These are phyloP conservation scores for Brachypodium distachyon DNA, from an alignment of 202 grass and related monocot genomes.

Conservation along the genomic window DNA sequence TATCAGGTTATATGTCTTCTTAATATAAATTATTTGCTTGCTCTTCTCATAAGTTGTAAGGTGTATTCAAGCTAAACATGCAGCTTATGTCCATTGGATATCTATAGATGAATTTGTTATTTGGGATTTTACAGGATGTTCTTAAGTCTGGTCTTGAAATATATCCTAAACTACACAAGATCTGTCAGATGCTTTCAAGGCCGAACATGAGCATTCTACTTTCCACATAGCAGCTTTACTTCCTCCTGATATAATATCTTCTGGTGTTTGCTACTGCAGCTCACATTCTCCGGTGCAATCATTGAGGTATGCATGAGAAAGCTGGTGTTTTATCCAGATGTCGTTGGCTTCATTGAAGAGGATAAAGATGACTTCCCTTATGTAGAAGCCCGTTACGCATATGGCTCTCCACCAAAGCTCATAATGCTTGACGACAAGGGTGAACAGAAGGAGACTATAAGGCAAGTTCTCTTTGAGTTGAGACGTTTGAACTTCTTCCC, in stretches of 20 bases:
- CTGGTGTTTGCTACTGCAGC: slow-evolving; percentile 41
- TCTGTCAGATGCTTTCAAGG: background rate
- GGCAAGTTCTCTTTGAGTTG: slow-evolving; percentile 30
- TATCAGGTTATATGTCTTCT: background rate
- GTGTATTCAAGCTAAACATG: background rate
- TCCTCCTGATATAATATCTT: background rate
- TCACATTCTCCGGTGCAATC: slow-evolving; percentile 81
- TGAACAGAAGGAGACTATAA: slow-evolving; percentile 80
- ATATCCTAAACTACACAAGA: background rate
- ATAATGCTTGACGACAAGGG: slow-evolving; percentile 85
- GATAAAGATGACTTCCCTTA: slow-evolving; percentile 86
- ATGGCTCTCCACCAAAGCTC: slow-evolving; percentile 88
- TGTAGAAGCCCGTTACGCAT: slow-evolving; percentile 65
- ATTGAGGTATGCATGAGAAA: slow-evolving; percentile 99
- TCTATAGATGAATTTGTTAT: background rate
- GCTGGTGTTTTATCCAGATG: slow-evolving; percentile 92
- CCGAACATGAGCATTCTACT: background rate
- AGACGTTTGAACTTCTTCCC: background rate
- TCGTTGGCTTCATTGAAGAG: slow-evolving; percentile 75
- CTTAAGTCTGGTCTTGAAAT: background rate
- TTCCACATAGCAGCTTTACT: background rate
- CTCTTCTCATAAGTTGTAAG: background rate
- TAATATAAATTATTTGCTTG: background rate
- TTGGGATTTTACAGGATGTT: background rate
- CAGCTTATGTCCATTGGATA: background rate